phyloP scores from a whole-genome alignment of 495 filamentous ascomycete genomes.

The Sabuloglossum arenarium region DNA sequence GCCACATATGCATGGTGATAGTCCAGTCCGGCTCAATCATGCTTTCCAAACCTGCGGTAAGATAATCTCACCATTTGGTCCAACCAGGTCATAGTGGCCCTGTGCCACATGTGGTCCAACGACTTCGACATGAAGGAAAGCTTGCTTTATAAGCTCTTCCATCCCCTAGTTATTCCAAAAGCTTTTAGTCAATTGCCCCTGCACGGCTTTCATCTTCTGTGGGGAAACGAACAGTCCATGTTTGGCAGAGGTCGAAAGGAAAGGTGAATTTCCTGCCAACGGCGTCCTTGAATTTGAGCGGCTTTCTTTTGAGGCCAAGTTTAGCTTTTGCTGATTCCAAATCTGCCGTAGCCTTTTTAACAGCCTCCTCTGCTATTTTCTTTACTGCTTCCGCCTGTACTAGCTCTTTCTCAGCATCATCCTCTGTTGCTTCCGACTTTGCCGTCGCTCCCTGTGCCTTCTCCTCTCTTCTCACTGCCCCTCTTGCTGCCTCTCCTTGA shows the following conservation, averaged over 20 bases:
- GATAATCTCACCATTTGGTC: conserved; percentile 72
- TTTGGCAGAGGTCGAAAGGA: conserved; percentile 41
- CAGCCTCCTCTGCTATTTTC: conserved; percentile 10
- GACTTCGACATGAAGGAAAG: conserved; percentile 66
- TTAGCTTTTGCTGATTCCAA: conserved; percentile 19
- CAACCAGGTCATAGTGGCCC: conserved; percentile 69
- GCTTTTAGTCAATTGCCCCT: no score
- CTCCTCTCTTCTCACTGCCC: conserved; percentile 1
- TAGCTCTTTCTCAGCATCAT: conserved; percentile 6
- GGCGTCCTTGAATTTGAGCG: conserved; percentile 45
- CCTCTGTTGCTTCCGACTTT: neutral
- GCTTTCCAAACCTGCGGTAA: conserved; percentile 72
- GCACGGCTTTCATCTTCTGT: no score
- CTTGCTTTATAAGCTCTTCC: conserved; percentile 72
- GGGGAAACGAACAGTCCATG: conserved; percentile 31
- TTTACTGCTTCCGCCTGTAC: conserved; percentile 9
- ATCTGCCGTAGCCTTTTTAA: conserved; percentile 11
- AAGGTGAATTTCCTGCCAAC: conserved; percentile 43
- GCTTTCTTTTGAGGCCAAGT: conserved; percentile 20
- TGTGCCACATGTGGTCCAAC: conserved; percentile 66
- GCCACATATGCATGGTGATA: conserved; percentile 96
- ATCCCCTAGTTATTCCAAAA: conserved; percentile 63
- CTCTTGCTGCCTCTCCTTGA: conserved; percentile 8
- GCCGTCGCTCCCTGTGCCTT: neutral
- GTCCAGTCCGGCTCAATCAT: conserved; percentile 72